A percentile compares a stretch with the other conserved stretches of the same genome.
Conservation (phyloP, 2,329 filamentous ascomycete genomes). For the Lomentospora prolificans region DNA sequence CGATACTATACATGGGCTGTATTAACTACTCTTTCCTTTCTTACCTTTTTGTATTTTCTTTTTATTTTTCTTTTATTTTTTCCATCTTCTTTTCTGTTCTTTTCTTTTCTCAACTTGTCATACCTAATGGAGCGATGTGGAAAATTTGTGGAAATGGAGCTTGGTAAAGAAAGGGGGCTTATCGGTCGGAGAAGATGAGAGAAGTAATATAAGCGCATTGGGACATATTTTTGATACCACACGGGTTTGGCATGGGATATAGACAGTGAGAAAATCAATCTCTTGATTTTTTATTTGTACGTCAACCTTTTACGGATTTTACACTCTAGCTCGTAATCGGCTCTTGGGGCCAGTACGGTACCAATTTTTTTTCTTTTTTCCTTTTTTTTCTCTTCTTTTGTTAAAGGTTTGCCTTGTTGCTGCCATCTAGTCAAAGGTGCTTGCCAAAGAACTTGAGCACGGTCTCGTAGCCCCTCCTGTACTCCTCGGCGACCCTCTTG, state of each 20-base stretch:
- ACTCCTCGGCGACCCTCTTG: slow-evolving; percentile 49
- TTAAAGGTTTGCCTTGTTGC: background rate
- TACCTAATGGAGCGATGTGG: too few species aligned
- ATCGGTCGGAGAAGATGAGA: too few species aligned
- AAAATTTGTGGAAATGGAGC: too few species aligned
- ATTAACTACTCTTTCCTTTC: too few species aligned
- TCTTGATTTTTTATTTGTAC: too few species aligned
- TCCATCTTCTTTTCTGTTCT: background rate
- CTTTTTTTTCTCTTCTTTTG: background rate
- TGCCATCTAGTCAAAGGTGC: slow-evolving; percentile 25
- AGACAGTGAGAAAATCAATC: background rate
- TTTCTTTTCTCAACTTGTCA: background rate
- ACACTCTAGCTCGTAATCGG: too few species aligned
- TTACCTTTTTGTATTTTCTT: slow-evolving; percentile 5
- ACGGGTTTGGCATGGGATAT: background rate
- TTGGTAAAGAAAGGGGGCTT: too few species aligned
- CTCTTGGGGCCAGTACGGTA: too few species aligned
- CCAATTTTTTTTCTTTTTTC: background rate
- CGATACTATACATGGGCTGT: too few species aligned
- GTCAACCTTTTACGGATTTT: too few species aligned
- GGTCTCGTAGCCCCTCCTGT: slow-evolving; percentile 50
- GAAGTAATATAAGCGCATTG: background rate
- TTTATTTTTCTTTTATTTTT: slow-evolving; percentile 3
- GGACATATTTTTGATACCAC: background rate
- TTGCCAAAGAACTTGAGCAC: slow-evolving; percentile 48